A percentile compares a stretch with the other conserved stretches of the same genome.
Evolutionary conservation across 345 rosid species (phyloP).

Genomic region (Erodium maritimum): DNA sequence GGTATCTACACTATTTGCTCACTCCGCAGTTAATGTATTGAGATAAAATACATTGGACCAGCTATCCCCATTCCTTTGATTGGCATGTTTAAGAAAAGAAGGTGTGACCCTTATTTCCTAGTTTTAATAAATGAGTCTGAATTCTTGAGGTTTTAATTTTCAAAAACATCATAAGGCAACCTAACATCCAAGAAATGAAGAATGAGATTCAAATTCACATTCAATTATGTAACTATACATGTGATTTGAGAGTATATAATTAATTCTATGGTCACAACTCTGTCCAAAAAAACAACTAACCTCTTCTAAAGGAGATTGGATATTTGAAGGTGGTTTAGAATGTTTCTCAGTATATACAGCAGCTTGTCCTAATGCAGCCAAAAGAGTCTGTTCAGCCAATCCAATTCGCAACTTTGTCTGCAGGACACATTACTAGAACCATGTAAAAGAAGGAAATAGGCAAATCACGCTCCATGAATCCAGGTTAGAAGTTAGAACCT

Average conservation of each 20-base stretch:
- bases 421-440: slow-evolving; percentile 9
- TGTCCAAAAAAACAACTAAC: slow-evolving; percentile 19
- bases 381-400: slow-evolving; percentile 74
- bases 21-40: too few relatives aligned
- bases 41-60: too few relatives aligned
- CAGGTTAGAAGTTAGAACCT: slow-evolving; percentile 39
- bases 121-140: too few relatives aligned
- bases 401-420: slow-evolving; percentile 77
- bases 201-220: not conserved
- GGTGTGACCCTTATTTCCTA: too few relatives aligned
- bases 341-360: slow-evolving; percentile 63
- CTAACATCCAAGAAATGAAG: not conserved
- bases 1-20: too few relatives aligned
- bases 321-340: slow-evolving; percentile 49
- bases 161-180: too few relatives aligned
- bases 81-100: too few relatives aligned
- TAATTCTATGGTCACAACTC: not conserved
- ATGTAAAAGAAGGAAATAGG: slow-evolving; percentile 5
- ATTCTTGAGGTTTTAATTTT: too few relatives aligned
- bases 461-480: slow-evolving; percentile 1
- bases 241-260: too few relatives aligned
- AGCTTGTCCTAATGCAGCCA: slow-evolving; percentile 91
- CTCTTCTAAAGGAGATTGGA: slow-evolving; percentile 82
- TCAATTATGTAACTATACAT: not conserved
- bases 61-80: too few relatives aligned